These are phyloP conservation scores for Trametes maxima DNA, from an alignment of 768 basidiomycete genomes.

Conservation along the genomic window DNA sequence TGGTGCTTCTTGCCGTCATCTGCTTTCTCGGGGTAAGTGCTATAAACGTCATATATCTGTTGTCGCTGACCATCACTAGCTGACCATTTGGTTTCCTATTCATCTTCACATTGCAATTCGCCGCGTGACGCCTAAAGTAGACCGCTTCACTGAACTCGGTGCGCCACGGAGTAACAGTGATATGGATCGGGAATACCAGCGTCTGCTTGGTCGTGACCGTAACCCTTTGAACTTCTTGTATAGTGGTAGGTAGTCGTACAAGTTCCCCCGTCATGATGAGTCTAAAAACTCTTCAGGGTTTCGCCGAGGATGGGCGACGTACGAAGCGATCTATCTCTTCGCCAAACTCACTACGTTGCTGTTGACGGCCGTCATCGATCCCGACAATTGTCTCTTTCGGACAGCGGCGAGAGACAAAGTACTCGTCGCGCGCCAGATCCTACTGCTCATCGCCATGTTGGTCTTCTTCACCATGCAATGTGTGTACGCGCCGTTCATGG, in stretches of 20 bases:
- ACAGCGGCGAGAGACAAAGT: constrained; percentile 51
- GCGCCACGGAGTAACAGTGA: constrained; percentile 55
- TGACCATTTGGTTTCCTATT: constrained; percentile 72
- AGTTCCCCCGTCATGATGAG: background rate
- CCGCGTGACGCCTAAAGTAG: constrained; percentile 62
- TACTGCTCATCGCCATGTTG: constrained; percentile 58
- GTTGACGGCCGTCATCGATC: constrained; percentile 65
- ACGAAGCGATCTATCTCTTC: constrained; percentile 64
- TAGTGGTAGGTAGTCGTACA: constrained; percentile 47
- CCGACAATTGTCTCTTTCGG: constrained; percentile 76
- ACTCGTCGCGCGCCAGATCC: constrained; percentile 58
- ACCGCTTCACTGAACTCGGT: constrained; percentile 73
- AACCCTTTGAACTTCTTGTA: constrained; percentile 77
- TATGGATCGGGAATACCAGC: constrained; percentile 71
- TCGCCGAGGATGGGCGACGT: constrained; percentile 69
- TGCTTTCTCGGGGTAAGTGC: constrained; percentile 53
- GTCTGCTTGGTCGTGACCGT: constrained; percentile 60
- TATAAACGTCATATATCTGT: background rate
- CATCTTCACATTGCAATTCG: constrained; percentile 58
- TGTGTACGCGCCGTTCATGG: constrained; percentile 60
- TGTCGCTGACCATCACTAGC: constrained; percentile 37
- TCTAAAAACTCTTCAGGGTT: constrained; percentile 48
- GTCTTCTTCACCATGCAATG: constrained; percentile 67
- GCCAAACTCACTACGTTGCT: constrained; percentile 71
- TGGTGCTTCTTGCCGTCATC: constrained; percentile 58